Evolutionary conservation across 495 filamentous ascomycete species (phyloP), one percentile per base, ranked within the genome.

Genomic region (Xylaria bambusicola): DNA sequence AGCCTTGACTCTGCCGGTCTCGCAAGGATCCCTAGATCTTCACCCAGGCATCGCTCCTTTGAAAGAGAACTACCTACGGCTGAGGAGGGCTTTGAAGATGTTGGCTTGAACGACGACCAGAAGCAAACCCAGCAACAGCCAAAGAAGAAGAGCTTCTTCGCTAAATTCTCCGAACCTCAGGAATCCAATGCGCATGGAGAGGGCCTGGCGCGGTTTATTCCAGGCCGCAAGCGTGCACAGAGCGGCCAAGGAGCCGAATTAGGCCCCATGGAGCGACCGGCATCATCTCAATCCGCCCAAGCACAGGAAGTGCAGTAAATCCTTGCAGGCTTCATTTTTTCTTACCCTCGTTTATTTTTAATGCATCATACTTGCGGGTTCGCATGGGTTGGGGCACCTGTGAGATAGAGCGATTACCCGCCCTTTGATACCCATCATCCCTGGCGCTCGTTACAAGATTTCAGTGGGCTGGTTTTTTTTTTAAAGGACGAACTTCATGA

Each of bases 71-170:
- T 81, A 27, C 75, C 84, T 12, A 87, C 85, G 55, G 82, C 85
- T 29, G 92, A 94, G 58, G 89, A 92, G 63, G 71, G 75, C 26
- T 97, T 98, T 67, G 94, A 98, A 69, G 95, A 98, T 6, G 90
- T 98, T 3, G 91, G 90, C 0, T 77, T 98, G 17, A n/a, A n/a
- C n/a, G 93, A 94, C 58, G 90, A 91, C 13, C 70, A 80, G 54
- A 78, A 81, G 42, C 80, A 86, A 63, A 78, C 72, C 23, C 67
- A 69, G 18, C 64, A 52, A 38, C 64, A 64, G 56, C 77, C 79
- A 1, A 96, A 93, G 79, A 94, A 89, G 74, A 86, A 85, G 59
- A 80, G 91, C 29, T 84, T 98, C 61, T 97, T 98, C 63, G 79
- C 89, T 21, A 89, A 92, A 50, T 94, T 98, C 68, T 87, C 88